Evolutionary conservation across 108 stramenopile genomes (phyloP).

Genomic region (Pelagomonas calceolata): DNA sequence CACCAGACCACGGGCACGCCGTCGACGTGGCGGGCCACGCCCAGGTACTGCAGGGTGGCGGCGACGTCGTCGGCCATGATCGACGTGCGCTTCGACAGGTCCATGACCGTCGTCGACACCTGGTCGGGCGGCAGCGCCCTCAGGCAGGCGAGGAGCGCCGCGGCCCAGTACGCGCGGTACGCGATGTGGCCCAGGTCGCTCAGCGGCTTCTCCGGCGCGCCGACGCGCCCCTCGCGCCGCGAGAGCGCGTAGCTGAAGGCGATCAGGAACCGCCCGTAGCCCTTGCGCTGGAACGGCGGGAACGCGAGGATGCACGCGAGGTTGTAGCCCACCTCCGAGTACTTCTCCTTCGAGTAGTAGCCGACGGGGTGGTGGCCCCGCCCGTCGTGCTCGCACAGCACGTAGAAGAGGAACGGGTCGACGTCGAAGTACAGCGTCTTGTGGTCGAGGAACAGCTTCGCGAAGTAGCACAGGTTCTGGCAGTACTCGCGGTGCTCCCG

Average conservation of each 20-base stretch:
- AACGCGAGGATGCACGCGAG: constrained; percentile 98
- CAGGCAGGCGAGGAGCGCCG: constrained; percentile 72
- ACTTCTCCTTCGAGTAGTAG: constrained; percentile 98
- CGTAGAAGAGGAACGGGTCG: constrained; percentile 96
- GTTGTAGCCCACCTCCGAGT: constrained; percentile 95
- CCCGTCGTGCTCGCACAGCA: constrained; percentile 80
- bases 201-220: constrained; percentile 98
- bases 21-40: constrained; percentile 76
- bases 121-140: constrained; percentile 21
- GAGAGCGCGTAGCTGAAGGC: constrained; percentile 91
- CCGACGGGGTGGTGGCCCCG: constrained; percentile 78
- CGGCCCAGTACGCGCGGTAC: constrained; percentile 84
- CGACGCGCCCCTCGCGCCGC: constrained; percentile 90
- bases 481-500: constrained; percentile 70
- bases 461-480: constrained; percentile 93
- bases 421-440: constrained; percentile 98
- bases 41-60: constrained; percentile 76
- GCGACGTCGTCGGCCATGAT: constrained; percentile 96
- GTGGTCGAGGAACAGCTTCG: constrained; percentile 98
- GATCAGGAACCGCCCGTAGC: constrained; percentile 96
- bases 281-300: constrained; percentile 95
- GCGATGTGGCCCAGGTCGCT: constrained; percentile 91
- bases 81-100: constrained; percentile 77
- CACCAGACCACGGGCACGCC: constrained; percentile 81
- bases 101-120: constrained; percentile 54